Evolutionary conservation across 352 stramenopile species (phyloP), one percentile per base, ranked within the genome.

Genomic region (Phytophthora fragariaefolia): DNA sequence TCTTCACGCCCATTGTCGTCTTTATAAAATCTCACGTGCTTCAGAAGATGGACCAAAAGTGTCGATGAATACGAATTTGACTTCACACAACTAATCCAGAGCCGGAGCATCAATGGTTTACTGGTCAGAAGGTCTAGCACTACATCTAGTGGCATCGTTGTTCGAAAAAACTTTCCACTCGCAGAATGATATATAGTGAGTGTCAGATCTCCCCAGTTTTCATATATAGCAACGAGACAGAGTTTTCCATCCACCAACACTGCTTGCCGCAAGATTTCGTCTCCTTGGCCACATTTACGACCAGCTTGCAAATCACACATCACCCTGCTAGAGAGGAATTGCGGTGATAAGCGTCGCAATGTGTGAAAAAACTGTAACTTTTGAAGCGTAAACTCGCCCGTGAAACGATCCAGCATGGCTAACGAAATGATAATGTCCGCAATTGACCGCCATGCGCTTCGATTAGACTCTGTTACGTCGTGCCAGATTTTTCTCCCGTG

Each of bases 181-280:
- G 58, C 64, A 0, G 84, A 49, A n/a, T 84, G 76, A 58, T 93
- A 92, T 18, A 89, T 73, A 0, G 62, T 64, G 18, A 91, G 71
- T 0, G 71, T 72, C 7, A 95, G 54, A 56, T 95, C 85, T 26
- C 87, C 87, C 83, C 85, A 95, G 51, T 95, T 95, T 65, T 95
- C 87, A 49, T 81, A 87, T 2, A 93, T 74, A 5, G 84, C 69
- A 1, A 84, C 77, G 27, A 85, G 60, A 40, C 83, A 89, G 17
- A 91, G 51, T 36, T 61, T 71, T 0, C 83, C 77, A 47, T 87
- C 59, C 4, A 95, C 71, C 9, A 51, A 68, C 0, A 57, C 46
- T 2, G 65, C 76, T 69, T 95, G 84, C 4, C 87, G 87, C 9
- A 90, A 68, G 0, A 95, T 69, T 27, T 92, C 83, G 34, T 95